Evolutionary conservation across 2,329 filamentous ascomycete species (phyloP).

Genomic region (Graphiopsis chlorocephala): DNA sequence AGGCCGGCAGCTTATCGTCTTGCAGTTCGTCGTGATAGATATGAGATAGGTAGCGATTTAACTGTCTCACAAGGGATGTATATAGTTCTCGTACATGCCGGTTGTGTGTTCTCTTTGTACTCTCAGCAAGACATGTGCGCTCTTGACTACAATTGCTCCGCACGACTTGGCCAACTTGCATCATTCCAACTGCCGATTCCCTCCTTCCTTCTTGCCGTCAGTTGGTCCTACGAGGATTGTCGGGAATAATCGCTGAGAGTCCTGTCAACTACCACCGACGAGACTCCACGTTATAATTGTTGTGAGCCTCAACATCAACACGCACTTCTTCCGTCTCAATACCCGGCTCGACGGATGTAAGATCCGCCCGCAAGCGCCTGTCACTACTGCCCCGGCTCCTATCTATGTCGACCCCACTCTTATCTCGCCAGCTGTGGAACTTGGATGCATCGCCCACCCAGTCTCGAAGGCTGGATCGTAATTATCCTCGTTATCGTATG

Average conservation of each 20-base stretch:
- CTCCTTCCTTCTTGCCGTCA: background rate
- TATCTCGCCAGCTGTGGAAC: constrained; percentile 9
- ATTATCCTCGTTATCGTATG: no score
- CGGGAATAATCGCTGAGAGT: background rate
- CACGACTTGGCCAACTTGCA: background rate
- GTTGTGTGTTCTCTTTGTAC: background rate
- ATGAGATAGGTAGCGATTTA: constrained; percentile 13
- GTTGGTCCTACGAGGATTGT: background rate
- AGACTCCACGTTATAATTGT: constrained; percentile 10
- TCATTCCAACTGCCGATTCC: constrained; percentile 7
- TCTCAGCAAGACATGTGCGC: background rate
- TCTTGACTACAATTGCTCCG: constrained; percentile 7
- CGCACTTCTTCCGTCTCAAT: constrained; percentile 4
- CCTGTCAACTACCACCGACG: background rate
- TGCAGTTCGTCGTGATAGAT: constrained; percentile 15
- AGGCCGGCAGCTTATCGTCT: constrained; percentile 8
- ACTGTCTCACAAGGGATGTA: background rate
- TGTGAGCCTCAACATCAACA: constrained; percentile 2
- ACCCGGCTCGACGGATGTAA: constrained; percentile 11
- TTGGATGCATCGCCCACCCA: background rate
- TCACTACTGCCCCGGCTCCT: constrained; percentile 8
- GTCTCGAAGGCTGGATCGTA: background rate
- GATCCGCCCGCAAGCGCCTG: constrained; percentile 10
- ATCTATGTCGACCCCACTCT: constrained; percentile 9
- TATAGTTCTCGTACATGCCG: constrained; percentile 7